Percentiles rank a stretch among this genome's conserved stretches.
Evolutionary conservation across 352 stramenopile species (phyloP).

Genomic region (Globisporangium paddicum): DNA sequence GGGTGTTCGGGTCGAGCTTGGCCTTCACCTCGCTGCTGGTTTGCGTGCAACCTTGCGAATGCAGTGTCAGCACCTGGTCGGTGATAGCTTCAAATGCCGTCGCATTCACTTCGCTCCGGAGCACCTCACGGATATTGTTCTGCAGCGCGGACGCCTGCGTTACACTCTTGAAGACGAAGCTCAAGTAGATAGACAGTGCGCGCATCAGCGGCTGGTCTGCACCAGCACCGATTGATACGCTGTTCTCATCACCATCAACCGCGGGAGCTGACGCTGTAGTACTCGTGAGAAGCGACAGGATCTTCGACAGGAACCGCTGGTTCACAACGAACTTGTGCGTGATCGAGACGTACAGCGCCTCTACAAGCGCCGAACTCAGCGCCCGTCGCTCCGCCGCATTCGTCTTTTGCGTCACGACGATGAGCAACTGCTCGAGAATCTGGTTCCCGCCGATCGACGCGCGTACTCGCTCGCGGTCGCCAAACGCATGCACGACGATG

Average conservation of each 20-base stretch:
- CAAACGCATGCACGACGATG: constrained; percentile 53
- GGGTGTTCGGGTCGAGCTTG: background rate
- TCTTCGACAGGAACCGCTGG: constrained; percentile 51
- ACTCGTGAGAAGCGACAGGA: constrained; percentile 29
- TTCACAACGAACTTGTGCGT: constrained; percentile 36
- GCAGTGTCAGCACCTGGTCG: constrained; percentile 10
- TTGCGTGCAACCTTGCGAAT: constrained; percentile 16
- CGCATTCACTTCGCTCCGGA: constrained; percentile 35
- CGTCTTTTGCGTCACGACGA: constrained; percentile 50
- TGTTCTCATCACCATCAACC: too few species aligned
- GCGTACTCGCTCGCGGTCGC: constrained; percentile 28
- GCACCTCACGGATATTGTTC: constrained; percentile 32
- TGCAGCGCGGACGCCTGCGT: constrained; percentile 16
- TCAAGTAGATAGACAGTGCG: constrained; percentile 50
- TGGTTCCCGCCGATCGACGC: constrained; percentile 47
- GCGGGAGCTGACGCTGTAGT: too few species aligned
- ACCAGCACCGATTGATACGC: too few species aligned
- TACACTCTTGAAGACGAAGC: constrained; percentile 34
- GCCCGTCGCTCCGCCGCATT: constrained; percentile 17
- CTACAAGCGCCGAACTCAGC: constrained; percentile 35
- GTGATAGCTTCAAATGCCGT: constrained; percentile 16
- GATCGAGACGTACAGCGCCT: constrained; percentile 54
- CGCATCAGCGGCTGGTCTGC: constrained; percentile 27
- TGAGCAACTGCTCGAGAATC: constrained; percentile 63
- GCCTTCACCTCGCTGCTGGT: background rate